Percentiles rank a stretch among this genome's conserved stretches.
These are phyloP conservation scores for Vickermania ingenoplastis DNA, from an alignment of 208 protist genomes.

Conservation along the genomic window DNA sequence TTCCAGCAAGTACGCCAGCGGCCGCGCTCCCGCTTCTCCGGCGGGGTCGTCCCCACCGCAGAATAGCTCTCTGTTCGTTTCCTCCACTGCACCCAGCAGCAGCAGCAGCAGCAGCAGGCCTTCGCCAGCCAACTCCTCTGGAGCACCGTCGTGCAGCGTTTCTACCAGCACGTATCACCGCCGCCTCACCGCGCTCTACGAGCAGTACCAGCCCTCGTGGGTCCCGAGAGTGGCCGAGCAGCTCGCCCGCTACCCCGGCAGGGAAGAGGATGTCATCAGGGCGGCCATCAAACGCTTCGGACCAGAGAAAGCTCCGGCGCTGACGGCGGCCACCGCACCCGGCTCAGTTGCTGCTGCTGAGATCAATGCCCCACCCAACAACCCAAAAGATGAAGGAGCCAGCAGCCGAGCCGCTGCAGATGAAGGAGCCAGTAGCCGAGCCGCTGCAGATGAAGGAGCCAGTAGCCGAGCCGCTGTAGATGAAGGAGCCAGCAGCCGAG, in stretches of 20 bases:
- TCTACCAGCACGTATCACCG: slow-evolving; percentile 3
- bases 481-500: no score
- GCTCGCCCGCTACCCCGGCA: slow-evolving; percentile 22
- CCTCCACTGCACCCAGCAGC: no score
- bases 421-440: no score
- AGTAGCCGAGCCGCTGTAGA: no score
- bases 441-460: no score
- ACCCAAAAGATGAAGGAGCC: no score
- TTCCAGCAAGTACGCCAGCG: slow-evolving; percentile 14
- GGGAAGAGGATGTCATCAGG: slow-evolving; percentile 20
- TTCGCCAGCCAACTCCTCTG: neutral
- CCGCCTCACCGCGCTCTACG: slow-evolving; percentile 19
- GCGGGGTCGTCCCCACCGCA: neutral
- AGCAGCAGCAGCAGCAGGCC: neutral
- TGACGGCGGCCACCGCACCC: neutral
- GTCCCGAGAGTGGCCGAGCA: slow-evolving; percentile 12
- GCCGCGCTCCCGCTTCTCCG: neutral
- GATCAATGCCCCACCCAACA: no score
- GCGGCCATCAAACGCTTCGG: slow-evolving; percentile 20
- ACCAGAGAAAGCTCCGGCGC: slow-evolving; percentile 11
- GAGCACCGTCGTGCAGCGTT: no score
- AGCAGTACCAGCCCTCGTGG: slow-evolving; percentile 17
- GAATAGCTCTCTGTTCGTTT: neutral
- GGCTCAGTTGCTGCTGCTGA: neutral
- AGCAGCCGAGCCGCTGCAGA: no score